Conservation (phyloP, 495 filamentous ascomycete genomes). For the Sporormia fimetaria region DNA sequence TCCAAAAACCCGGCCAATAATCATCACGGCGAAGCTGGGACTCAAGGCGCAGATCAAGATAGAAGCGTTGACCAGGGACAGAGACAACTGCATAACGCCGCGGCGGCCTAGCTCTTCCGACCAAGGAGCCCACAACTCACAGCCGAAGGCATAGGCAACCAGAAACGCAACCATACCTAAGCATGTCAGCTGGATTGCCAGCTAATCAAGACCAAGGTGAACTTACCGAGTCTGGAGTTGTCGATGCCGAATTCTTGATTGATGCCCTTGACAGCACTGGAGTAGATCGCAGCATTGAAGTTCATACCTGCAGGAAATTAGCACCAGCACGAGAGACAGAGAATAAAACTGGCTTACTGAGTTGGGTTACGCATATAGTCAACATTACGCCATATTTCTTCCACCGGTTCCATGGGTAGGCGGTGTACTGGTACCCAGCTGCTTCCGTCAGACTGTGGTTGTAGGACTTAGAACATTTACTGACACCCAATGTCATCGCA, state of each 20-base stretch:
- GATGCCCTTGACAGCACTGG: slow-evolving; percentile 52
- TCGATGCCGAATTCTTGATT: slow-evolving; percentile 51
- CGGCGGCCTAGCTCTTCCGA: slow-evolving; percentile 67
- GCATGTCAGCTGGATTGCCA: slow-evolving; percentile 53
- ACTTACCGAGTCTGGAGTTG: too few species aligned
- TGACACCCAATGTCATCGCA: too few species aligned
- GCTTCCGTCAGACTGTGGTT: too few species aligned
- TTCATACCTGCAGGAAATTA: too few species aligned
- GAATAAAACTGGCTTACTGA: too few species aligned
- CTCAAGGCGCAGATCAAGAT: slow-evolving; percentile 59
- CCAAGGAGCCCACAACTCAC: slow-evolving; percentile 67
- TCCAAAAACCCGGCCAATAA: slow-evolving; percentile 55
- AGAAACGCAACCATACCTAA: slow-evolving; percentile 60
- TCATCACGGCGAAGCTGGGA: slow-evolving; percentile 51
- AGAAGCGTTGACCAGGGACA: slow-evolving; percentile 62
- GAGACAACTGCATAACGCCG: slow-evolving; percentile 55
- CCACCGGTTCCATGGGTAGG: too few species aligned
- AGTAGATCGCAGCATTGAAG: slow-evolving; percentile 66
- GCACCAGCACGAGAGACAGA: too few species aligned
- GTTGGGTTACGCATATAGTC: too few species aligned
- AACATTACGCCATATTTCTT: too few species aligned
- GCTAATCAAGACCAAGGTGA: too few species aligned
- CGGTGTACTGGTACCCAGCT: too few species aligned
- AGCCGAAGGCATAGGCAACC: slow-evolving; percentile 64
- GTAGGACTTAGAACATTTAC: too few species aligned